A percentile compares a stretch with the other conserved stretches of the same genome.
phyloP scores from a whole-genome alignment of 139 green algal genomes.

The Spirogloea muscicola region DNA sequence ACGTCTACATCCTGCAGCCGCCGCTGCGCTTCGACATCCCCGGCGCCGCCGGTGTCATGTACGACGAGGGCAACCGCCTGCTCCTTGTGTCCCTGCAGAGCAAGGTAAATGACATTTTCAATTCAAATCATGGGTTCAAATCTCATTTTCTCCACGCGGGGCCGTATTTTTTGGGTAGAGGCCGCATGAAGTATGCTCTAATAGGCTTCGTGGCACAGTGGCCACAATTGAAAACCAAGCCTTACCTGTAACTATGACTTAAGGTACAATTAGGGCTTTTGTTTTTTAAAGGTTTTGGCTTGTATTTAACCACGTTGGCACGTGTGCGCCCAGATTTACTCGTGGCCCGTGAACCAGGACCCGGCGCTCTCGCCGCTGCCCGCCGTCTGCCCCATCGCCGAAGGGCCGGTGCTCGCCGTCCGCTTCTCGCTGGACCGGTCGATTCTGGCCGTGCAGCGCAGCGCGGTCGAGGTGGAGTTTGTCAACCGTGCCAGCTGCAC shows the following conservation, averaged over 20 bases:
- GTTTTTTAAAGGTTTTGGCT: no score
- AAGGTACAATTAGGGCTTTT: no score
- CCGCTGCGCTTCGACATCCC: slow-evolving; percentile 27
- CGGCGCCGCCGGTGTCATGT: slow-evolving; percentile 32
- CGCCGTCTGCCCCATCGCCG: slow-evolving; percentile 8
- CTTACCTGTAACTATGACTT: no score
- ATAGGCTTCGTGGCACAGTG: no score
- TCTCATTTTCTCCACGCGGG: not conserved
- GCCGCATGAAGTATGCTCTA: no score
- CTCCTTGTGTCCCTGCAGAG: slow-evolving; percentile 17
- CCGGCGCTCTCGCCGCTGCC: no score
- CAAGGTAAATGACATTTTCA: slow-evolving; percentile 11
- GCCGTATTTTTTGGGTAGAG: no score
- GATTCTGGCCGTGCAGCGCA: slow-evolving; percentile 40
- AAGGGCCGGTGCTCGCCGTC: slow-evolving; percentile 42
- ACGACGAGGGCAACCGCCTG: slow-evolving; percentile 20
- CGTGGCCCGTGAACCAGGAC: no score
- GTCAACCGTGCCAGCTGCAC: not conserved
- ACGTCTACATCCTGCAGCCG: no score
- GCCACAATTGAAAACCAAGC: no score
- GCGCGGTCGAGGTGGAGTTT: slow-evolving; percentile 34
- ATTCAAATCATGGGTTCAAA: not conserved
- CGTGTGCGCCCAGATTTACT: no score
- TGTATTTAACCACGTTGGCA: no score
- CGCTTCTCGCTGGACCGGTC: slow-evolving; percentile 41